phyloP scores from a whole-genome alignment of 2,329 filamentous ascomycete genomes.

The Pseudopyricularia javanii region DNA sequence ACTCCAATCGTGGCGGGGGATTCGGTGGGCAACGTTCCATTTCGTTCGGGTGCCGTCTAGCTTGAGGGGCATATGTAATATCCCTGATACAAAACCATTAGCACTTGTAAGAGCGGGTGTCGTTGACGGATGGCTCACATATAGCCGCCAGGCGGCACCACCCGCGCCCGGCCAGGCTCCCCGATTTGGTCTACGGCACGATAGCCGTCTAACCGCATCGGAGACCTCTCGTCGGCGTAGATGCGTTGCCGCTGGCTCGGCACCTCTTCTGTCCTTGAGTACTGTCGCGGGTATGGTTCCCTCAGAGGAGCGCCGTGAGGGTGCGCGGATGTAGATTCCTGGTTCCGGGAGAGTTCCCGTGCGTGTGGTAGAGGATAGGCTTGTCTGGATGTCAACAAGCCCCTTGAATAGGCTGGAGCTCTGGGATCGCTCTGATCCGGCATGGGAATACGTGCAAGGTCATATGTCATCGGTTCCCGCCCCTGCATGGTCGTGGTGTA shows the following conservation, averaged over 20 bases:
- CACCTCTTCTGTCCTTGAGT: background rate
- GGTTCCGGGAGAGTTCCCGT: background rate
- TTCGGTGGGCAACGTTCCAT: background rate
- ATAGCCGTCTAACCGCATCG: background rate
- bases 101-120: background rate
- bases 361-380: background rate
- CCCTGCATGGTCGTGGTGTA: background rate
- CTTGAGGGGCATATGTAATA: background rate
- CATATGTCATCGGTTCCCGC: background rate
- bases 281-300: background rate
- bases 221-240: background rate
- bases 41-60: background rate
- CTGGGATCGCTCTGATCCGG: background rate
- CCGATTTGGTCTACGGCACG: background rate
- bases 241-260: background rate
- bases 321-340: background rate
- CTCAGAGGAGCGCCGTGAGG: background rate
- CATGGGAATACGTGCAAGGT: background rate
- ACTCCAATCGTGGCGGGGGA: background rate
- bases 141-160: background rate
- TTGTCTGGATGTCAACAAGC: background rate
- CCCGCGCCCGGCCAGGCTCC: background rate
- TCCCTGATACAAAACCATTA: background rate
- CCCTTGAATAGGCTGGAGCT: background rate
- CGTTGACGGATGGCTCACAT: background rate